Percentiles rank a stretch among this genome's conserved stretches.
These are phyloP conservation scores for Monosporascus sp. DNA, from an alignment of 2,329 filamentous ascomycete genomes.

Conservation along the genomic window DNA sequence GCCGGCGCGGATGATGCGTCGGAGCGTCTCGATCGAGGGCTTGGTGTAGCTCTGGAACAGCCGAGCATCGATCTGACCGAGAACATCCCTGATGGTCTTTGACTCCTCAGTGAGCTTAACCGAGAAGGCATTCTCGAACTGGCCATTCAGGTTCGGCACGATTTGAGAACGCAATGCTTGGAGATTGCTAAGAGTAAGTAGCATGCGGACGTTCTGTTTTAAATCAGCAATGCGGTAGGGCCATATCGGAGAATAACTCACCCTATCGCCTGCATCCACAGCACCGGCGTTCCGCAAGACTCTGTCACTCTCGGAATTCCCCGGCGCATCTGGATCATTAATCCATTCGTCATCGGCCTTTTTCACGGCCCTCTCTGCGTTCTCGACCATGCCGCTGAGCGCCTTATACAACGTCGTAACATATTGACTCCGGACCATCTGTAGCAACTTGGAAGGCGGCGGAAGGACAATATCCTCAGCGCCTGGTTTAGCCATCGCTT, in stretches of 20 bases:
- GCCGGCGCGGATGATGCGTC: conserved; percentile 65
- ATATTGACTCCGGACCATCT: conserved; percentile 88
- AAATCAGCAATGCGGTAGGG: conserved; percentile 17
- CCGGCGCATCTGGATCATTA: conserved; percentile 38
- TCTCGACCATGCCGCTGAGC: conserved; percentile 93
- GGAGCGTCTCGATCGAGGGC: conserved; percentile 64
- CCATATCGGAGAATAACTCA: conserved; percentile 28
- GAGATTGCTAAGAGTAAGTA: conserved; percentile 89
- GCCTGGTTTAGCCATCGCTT: conserved; percentile 70
- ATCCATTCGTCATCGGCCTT: conserved; percentile 60
- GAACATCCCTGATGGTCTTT: conserved; percentile 84
- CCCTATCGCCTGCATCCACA: conserved; percentile 51
- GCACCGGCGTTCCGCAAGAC: conserved; percentile 35
- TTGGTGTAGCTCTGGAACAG: conserved; percentile 91
- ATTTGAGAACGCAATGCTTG: conserved; percentile 74
- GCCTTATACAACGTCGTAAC: conserved; percentile 92
- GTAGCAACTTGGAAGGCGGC: conserved; percentile 79
- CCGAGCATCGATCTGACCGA: conserved; percentile 82
- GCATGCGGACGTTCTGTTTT: conserved; percentile 77
- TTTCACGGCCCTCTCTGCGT: conserved; percentile 71
- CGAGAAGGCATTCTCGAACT: conserved; percentile 91
- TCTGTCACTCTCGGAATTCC: conserved; percentile 23
- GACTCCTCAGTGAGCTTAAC: conserved; percentile 92
- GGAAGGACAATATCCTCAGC: conserved; percentile 74
- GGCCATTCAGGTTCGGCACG: conserved; percentile 80